A percentile compares a stretch with the other conserved stretches of the same genome.
Evolutionary conservation across 257 asterid species (phyloP).

Genomic region (Scutellaria minor): DNA sequence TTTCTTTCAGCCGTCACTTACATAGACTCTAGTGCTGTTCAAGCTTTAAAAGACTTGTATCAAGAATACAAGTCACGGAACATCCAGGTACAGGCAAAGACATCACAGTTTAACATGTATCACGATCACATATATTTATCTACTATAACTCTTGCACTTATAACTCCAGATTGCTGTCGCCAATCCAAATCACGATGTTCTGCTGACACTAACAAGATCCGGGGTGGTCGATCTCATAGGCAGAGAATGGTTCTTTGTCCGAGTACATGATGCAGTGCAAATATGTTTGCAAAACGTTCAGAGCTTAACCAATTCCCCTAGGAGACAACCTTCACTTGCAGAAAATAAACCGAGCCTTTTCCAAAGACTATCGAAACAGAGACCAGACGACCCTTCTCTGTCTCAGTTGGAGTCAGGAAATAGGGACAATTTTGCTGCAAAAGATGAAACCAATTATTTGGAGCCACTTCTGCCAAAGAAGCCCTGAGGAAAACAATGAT

Average conservation of each 20-base stretch:
- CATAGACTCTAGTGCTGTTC: slow-evolving; percentile 93
- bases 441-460: slow-evolving; percentile 49
- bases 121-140: slow-evolving; percentile 1
- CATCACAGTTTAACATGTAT: not conserved
- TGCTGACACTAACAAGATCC: slow-evolving; percentile 68
- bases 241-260: slow-evolving; percentile 87
- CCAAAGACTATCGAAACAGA: slow-evolving; percentile 53
- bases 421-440: slow-evolving; percentile 31
- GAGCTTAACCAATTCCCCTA: slow-evolving; percentile 50
- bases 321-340: slow-evolving; percentile 41
- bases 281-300: slow-evolving; percentile 79
- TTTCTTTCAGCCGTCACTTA: slow-evolving; percentile 83
- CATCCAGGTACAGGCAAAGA: slow-evolving; percentile 68
- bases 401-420: slow-evolving; percentile 72
- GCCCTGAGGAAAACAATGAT: slow-evolving; percentile 39
- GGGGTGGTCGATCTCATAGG: slow-evolving; percentile 84
- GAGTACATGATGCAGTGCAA: slow-evolving; percentile 96
- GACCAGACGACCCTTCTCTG: slow-evolving; percentile 52
- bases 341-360: slow-evolving; percentile 54
- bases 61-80: slow-evolving; percentile 84
- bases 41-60: slow-evolving; percentile 85
- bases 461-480: slow-evolving; percentile 73
- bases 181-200: slow-evolving; percentile 83
- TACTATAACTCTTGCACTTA: not conserved
- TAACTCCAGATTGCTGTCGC: slow-evolving; percentile 80